Conservation (phyloP, 768 basidiomycete species). For the Lactarius hatsudake region DNA sequence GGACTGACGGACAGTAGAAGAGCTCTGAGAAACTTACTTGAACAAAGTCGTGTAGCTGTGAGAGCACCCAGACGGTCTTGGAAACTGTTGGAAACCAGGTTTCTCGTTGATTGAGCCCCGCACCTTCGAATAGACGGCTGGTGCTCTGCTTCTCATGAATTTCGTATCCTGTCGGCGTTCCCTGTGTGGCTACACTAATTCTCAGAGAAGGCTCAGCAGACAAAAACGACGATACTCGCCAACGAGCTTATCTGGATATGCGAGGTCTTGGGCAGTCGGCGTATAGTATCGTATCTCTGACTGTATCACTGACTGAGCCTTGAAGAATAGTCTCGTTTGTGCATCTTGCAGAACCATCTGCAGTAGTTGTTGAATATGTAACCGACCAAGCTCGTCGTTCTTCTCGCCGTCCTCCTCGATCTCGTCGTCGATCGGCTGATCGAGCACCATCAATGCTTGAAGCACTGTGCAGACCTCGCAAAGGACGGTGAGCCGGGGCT, state of each 20-base stretch:
- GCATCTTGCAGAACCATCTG: constrained; percentile 94
- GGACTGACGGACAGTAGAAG: not conserved
- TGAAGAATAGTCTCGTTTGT: constrained; percentile 93
- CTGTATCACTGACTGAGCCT: constrained; percentile 89
- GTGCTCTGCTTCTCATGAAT: constrained; percentile 67
- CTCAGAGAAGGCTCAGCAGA: not conserved
- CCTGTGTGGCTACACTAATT: constrained; percentile 42
- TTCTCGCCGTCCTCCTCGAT: constrained; percentile 36
- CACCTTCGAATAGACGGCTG: constrained; percentile 65
- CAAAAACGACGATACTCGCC: constrained; percentile 42
- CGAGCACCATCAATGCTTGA: constrained; percentile 93
- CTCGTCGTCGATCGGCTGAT: constrained; percentile 49
- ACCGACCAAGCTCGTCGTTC: constrained; percentile 46
- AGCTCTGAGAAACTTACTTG: constrained; percentile 54
- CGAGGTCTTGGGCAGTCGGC: constrained; percentile 74
- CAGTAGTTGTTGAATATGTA: constrained; percentile 80
- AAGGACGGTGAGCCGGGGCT: constrained; percentile 79
- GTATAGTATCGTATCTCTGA: constrained; percentile 83
- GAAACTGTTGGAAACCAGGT: constrained; percentile 91
- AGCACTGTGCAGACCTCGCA: constrained; percentile 96
- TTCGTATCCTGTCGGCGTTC: constrained; percentile 43
- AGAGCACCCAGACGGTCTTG: constrained; percentile 89
- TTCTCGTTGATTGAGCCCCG: constrained; percentile 69
- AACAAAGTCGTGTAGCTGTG: constrained; percentile 86
- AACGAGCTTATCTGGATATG: constrained; percentile 80